phyloP scores from a whole-genome alignment of 1,284 basidiomycete genomes.

The Boletellus dicymbophilus region DNA sequence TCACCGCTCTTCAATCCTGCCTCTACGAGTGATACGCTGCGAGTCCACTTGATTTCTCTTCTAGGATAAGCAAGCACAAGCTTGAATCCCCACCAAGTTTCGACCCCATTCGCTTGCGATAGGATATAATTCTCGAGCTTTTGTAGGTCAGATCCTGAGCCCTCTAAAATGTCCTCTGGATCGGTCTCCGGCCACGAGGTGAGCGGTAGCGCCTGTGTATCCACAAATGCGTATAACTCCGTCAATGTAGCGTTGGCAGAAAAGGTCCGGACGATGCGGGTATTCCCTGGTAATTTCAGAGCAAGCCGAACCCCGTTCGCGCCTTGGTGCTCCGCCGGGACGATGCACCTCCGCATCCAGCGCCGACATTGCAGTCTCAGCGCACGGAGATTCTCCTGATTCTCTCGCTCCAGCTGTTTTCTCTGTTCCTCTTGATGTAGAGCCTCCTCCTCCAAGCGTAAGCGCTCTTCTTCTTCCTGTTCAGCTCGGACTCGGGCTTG shows the following conservation, averaged over 20 bases:
- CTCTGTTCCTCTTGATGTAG: slow-evolving; percentile 28
- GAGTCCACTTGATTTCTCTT: slow-evolving; percentile 57
- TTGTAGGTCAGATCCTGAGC: slow-evolving; percentile 35
- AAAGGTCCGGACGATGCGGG: slow-evolving; percentile 61
- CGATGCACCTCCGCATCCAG: slow-evolving; percentile 45
- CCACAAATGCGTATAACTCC: slow-evolving; percentile 71
- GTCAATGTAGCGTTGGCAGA: slow-evolving; percentile 52
- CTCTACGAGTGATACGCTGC: slow-evolving; percentile 44
- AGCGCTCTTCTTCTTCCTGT: slow-evolving; percentile 35
- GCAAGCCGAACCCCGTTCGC: slow-evolving; percentile 54
- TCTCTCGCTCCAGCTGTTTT: slow-evolving; percentile 33
- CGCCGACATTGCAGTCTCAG: slow-evolving; percentile 49
- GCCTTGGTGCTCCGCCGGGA: slow-evolving; percentile 38
- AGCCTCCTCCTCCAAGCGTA: slow-evolving; percentile 32
- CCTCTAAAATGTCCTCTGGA: slow-evolving; percentile 42
- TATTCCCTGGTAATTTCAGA: slow-evolving; percentile 68
- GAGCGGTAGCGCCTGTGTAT: slow-evolving; percentile 49
- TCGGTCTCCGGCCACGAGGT: slow-evolving; percentile 41
- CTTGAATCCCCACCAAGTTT: slow-evolving; percentile 73
- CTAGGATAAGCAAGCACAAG: slow-evolving; percentile 73
- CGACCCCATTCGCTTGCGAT: slow-evolving; percentile 28
- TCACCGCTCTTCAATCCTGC: slow-evolving; percentile 63
- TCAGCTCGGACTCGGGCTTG: slow-evolving; percentile 52
- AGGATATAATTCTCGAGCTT: slow-evolving; percentile 44
- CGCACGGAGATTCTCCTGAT: slow-evolving; percentile 32